Evolutionary conservation across 2,329 filamentous ascomycete genomes (phyloP).

Genomic region (Trichophyton simii): DNA sequence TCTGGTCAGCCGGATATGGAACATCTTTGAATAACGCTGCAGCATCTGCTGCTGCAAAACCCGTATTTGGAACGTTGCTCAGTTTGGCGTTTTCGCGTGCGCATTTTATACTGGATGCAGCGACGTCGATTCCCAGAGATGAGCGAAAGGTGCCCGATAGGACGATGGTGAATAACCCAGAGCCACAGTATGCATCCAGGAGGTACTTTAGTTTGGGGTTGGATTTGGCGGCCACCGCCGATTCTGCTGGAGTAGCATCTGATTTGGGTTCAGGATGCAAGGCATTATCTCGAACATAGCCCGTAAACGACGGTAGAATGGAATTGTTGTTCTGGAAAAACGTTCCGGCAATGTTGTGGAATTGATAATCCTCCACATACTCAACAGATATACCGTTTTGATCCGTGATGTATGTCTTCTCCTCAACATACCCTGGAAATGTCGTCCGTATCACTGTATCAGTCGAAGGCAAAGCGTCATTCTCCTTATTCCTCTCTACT

Average conservation of each 20-base stretch:
- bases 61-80: slow-evolving; percentile 64
- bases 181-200: slow-evolving; percentile 95
- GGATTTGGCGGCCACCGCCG: slow-evolving; percentile 21
- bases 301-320: slow-evolving; percentile 75
- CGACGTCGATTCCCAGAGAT: slow-evolving; percentile 83
- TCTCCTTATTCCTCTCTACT: slow-evolving; percentile 16
- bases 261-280: slow-evolving; percentile 38
- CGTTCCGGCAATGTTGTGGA: slow-evolving; percentile 80
- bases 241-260: slow-evolving; percentile 15
- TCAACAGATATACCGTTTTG: slow-evolving; percentile 72
- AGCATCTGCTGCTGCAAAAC: slow-evolving; percentile 84
- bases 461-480: slow-evolving; percentile 19
- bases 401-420: slow-evolving; percentile 83
- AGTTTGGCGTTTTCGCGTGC: slow-evolving; percentile 65
- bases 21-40: slow-evolving; percentile 67
- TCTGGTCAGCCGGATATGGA: slow-evolving; percentile 62
- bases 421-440: slow-evolving; percentile 52
- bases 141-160: slow-evolving; percentile 68
- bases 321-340: slow-evolving; percentile 99
- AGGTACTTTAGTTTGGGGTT: slow-evolving; percentile 58
- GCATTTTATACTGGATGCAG: slow-evolving; percentile 60
- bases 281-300: slow-evolving; percentile 72
- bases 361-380: slow-evolving; percentile 72
- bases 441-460: slow-evolving; percentile 43
- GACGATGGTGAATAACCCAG: slow-evolving; percentile 91